These are phyloP conservation scores for Striga hermonthica DNA, from an alignment of 305 asterid genomes.

Conservation along the genomic window DNA sequence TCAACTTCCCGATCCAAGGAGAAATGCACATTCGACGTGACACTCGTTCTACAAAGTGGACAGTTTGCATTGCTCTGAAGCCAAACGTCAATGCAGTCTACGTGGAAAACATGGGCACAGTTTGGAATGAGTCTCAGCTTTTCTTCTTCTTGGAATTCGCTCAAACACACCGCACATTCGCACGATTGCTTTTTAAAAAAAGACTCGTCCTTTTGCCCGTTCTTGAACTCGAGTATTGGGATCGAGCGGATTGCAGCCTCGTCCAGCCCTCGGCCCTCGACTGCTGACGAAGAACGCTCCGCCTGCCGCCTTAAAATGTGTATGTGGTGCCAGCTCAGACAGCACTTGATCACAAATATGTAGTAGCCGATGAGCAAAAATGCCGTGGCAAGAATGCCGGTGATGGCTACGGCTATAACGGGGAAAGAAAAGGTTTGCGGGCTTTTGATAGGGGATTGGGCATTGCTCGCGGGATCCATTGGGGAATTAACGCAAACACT, in stretches of 20 bases:
- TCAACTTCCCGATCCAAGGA: constrained; percentile 35
- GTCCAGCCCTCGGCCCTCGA: constrained; percentile 56
- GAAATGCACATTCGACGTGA: constrained; percentile 36
- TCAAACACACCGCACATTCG: constrained; percentile 82
- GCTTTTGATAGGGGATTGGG: constrained; percentile 36
- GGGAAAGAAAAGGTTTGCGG: constrained; percentile 31
- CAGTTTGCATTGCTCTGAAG: constrained; percentile 85
- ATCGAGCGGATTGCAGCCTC: constrained; percentile 68
- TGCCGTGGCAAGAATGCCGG: too few species aligned
- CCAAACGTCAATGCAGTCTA: constrained; percentile 87
- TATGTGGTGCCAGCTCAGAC: too few species aligned
- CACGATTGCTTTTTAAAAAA: constrained; percentile 6
- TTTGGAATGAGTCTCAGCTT: constrained; percentile 65
- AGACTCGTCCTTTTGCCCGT: constrained; percentile 2
- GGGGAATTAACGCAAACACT: constrained; percentile 4
- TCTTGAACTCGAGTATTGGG: constrained; percentile 53
- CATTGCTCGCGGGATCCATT: constrained; percentile 43
- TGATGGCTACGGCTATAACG: too few species aligned
- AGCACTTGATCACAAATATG: too few species aligned
- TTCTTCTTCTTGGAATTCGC: constrained; percentile 58
- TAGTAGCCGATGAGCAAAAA: too few species aligned
- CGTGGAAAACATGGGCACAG: constrained; percentile 66
- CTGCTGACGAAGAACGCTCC: constrained; percentile 39
- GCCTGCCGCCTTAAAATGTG: constrained; percentile 24
- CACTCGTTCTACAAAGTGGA: constrained; percentile 71